Conservation (phyloP, 768 basidiomycete genomes). For the Cystobasidium ongulense region DNA sequence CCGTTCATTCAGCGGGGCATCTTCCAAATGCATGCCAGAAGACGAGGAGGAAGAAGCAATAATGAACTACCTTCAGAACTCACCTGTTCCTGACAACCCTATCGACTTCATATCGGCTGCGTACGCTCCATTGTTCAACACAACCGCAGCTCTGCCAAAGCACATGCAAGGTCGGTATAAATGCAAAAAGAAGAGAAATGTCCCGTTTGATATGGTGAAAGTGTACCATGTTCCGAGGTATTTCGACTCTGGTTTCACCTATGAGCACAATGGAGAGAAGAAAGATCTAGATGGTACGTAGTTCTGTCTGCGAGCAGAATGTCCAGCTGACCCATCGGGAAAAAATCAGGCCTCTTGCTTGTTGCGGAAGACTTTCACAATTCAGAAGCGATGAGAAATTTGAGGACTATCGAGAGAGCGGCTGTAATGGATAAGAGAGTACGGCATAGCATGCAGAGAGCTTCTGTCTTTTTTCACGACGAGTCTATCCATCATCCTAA, state of each 20-base stretch:
- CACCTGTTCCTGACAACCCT: background rate
- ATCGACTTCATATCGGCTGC: background rate
- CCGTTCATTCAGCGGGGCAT: background rate
- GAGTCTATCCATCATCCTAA: background rate
- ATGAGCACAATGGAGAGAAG: background rate
- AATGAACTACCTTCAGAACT: background rate
- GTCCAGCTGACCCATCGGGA: no score
- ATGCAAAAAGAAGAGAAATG: background rate
- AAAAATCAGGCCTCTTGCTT: background rate
- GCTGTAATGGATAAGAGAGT: background rate
- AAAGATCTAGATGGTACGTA: background rate
- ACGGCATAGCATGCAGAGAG: background rate
- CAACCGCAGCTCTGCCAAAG: background rate
- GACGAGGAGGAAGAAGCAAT: background rate
- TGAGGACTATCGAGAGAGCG: background rate
- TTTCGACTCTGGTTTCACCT: background rate
- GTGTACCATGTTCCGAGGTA: background rate
- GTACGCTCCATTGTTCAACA: background rate
- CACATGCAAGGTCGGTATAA: background rate
- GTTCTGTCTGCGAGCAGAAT: no score
- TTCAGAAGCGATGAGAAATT: background rate
- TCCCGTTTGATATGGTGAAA: background rate
- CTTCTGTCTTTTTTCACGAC: background rate
- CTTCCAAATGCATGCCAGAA: background rate
- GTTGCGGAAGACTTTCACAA: background rate